Percentiles rank a stretch among this genome's conserved stretches.
These are phyloP conservation scores for Platanthera guangdongensis DNA, from an alignment of 106 monocot genomes.

Conservation along the genomic window DNA sequence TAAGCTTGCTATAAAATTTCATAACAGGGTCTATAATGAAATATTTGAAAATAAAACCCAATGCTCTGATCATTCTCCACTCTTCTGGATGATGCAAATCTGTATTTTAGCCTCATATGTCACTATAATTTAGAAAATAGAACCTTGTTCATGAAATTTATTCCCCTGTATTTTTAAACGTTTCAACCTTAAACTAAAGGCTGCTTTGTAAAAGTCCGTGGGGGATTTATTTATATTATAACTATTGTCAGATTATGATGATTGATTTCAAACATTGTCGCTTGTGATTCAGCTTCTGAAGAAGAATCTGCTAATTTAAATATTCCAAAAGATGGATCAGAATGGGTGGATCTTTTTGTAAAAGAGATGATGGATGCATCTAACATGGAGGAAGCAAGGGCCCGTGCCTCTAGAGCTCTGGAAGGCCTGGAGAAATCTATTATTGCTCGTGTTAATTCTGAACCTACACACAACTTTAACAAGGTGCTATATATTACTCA, in stretches of 20 bases:
- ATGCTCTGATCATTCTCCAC: too few relatives aligned
- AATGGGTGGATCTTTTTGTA: constrained; percentile 88
- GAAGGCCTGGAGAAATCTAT: constrained; percentile 71
- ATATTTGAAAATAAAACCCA: too few relatives aligned
- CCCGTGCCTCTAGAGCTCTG: constrained; percentile 57
- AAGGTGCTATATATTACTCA: constrained; percentile 34
- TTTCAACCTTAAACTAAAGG: neutral
- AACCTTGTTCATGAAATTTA: neutral
- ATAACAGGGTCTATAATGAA: too few relatives aligned
- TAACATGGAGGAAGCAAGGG: constrained; percentile 62
- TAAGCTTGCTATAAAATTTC: too few relatives aligned
- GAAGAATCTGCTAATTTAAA: neutral
- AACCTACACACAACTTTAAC: constrained; percentile 35
- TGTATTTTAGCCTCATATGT: too few relatives aligned
- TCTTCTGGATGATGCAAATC: too few relatives aligned
- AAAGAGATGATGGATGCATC: constrained; percentile 75
- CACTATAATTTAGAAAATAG: too few relatives aligned
- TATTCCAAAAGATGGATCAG: constrained; percentile 33
- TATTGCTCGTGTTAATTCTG: constrained; percentile 21
- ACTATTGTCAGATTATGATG: neutral
- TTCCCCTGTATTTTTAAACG: neutral
- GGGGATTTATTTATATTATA: neutral
- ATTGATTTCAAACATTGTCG: neutral
- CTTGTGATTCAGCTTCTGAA: constrained; percentile 2
- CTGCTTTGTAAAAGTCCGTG: neutral